Base-by-base conservation (phyloP, 768 basidiomycete genomes). In the Lactarius deliciosus region DNA sequence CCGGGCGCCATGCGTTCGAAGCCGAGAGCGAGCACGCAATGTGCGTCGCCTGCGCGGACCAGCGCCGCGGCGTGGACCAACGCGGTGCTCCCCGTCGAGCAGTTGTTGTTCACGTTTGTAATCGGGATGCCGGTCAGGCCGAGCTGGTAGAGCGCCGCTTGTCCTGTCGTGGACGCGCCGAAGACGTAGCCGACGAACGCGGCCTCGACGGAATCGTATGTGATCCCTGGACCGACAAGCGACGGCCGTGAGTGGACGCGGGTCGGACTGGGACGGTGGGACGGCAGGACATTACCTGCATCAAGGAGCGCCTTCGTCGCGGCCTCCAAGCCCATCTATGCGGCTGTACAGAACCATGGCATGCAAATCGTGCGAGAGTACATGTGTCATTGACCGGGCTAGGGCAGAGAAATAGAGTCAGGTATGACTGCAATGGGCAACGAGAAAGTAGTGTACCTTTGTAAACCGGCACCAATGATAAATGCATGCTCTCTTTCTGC, bases 221-320 rank as follows among this genome's bases (percentile, higher is more conserved):
- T 92, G 67, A 94, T 84, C n/a, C 92, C 92, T 90, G 28, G 68
- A 41, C 2, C 47, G 45, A 45, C 2, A 50, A 30, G 47, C 11
- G 45, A n/a, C 20, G n/a, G 45, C 9, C 45, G 54, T 30, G 22
- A 50, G n/a, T 9, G 22, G 11, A 22, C 1, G 5, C n/a, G 7
- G 25, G 6, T 55, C 1, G 4, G 54, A 57, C 34, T 11, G 34
- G 34, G 10, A 10, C 22, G 30, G 36, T 16, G 13, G 50, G 34
- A 36, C n/a, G 1, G 22, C 50, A 61, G 61, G 60, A 63, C 76
- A 60, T 45, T 60, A 87, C 89, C 90, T 69, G 92, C 92, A 71
- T 95, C 93, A 18, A 94, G 83, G 28, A 94, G 81, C 0, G 93
- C 92, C 72, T 95, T 94, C 1, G 91, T 92, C 1, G 89, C 85